Percentiles rank a stretch among this genome's conserved stretches.
Conservation (phyloP, 2,329 filamentous ascomycete genomes). For the Talaromyces sp. region DNA sequence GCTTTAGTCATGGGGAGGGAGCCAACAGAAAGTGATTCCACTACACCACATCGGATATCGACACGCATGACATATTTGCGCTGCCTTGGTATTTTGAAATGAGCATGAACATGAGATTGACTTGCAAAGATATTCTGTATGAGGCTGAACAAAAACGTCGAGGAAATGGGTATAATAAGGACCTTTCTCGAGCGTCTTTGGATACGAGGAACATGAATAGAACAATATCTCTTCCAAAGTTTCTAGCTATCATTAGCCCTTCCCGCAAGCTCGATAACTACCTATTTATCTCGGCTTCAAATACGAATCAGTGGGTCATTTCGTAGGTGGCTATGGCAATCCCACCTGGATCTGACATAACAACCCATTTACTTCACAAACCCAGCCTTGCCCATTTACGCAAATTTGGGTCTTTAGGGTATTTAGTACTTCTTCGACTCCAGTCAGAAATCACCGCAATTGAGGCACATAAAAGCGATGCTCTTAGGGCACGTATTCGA, state of each 20-base stretch:
- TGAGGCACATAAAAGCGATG: not conserved
- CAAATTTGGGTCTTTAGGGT: not conserved
- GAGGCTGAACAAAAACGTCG: not conserved
- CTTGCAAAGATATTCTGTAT: not conserved
- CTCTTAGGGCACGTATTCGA: not conserved
- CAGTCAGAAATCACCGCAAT: not conserved
- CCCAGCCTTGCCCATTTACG: not conserved
- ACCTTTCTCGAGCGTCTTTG: not conserved
- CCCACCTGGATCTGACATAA: not conserved
- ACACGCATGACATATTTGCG: constrained; percentile 3
- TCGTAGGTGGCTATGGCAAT: not conserved
- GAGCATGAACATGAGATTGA: not conserved
- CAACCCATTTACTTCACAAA: not conserved
- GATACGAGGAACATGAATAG: not conserved
- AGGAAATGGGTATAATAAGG: constrained; percentile 1
- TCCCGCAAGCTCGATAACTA: not conserved
- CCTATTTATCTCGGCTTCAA: not conserved
- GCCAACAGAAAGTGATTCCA: constrained; percentile 1
- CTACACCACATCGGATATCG: constrained; percentile 11
- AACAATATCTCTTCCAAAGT: not conserved
- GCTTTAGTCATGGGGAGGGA: not conserved
- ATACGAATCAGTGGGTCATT: not conserved
- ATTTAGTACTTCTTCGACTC: not conserved
- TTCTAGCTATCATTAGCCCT: not conserved
- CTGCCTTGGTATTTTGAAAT: not conserved